Evolutionary conservation across 768 basidiomycete species (phyloP), one percentile per base, ranked within the genome.

Genomic region (Omphalotus guepiniiformis): DNA sequence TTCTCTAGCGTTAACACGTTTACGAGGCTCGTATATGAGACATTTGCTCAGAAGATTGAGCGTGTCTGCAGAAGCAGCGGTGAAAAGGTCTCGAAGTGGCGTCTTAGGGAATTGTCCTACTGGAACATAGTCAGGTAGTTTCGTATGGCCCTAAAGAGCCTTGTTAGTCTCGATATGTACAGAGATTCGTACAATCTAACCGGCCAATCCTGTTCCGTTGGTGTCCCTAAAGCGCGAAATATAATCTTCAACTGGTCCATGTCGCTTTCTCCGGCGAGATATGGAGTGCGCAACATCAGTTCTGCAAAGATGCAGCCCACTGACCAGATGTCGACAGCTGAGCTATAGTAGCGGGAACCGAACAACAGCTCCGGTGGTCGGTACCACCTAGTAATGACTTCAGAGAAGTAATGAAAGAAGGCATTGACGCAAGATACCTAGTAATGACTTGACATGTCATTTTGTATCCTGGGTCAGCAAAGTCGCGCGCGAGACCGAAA

Each of bases 361-460:
- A 91, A 95, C 5, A 99, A 73, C 8, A 99, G 78, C 63, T 99
- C 95, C 13, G 96, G 94, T 3, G 95, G 92, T 2, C 96, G 88
- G 61, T 99, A 99, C 96, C 96, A 99, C 55, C 95, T 95, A 50
- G 7, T 22, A 27, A 9, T 16, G 34, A 18, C 11, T 13, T 37
- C n/a, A 53, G 42, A 29, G 30, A 52, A 50, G 29, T 27, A 29
- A n/a, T 30, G 7, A 28, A 32, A 34, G 34, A 11, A 23, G 29
- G 15, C 19, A 16, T 22, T 28, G 26, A 21, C 21, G 12, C 34
- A n/a, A 64, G 80, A 44, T 42, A 94, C 93, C 93, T 77, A 15
- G 96, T 99, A 67, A 99, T 97, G 52, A 99, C 95, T 61, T 97
- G 93, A 58, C 86, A 90, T 0, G 96, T 97, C 96, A 99, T 98